Conservation (phyloP, 129 eudicot genomes). For the Daucus carota region DNA sequence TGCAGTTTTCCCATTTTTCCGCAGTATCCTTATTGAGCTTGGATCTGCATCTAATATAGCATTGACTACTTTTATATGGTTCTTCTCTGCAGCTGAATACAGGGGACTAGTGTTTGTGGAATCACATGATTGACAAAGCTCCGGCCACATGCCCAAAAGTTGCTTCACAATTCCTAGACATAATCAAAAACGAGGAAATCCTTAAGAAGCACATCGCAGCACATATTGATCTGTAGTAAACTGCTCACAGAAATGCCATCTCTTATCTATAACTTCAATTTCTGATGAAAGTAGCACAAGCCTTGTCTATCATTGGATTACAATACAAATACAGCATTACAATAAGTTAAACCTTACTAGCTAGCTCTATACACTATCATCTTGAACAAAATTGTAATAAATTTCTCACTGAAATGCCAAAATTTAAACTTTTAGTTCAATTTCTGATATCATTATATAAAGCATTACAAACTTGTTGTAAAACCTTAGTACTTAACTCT, state of each 20-base stretch:
- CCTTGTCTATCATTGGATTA: neutral
- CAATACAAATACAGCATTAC: no score
- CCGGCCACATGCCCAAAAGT: slow-evolving; percentile 66
- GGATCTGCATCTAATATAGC: slow-evolving; percentile 72
- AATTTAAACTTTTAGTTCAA: neutral
- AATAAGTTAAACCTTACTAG: no score
- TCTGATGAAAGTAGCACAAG: neutral
- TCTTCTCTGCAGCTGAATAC: slow-evolving; percentile 75
- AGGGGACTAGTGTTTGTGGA: slow-evolving; percentile 73
- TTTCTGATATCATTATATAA: neutral
- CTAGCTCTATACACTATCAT: no score
- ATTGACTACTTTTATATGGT: slow-evolving; percentile 70
- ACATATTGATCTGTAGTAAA: neutral
- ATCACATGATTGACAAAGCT: slow-evolving; percentile 66
- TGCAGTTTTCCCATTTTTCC: slow-evolving; percentile 89
- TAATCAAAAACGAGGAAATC: neutral
- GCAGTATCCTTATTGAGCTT: slow-evolving; percentile 45
- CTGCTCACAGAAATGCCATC: neutral
- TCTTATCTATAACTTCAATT: no score
- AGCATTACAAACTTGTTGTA: no score
- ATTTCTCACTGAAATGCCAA: neutral
- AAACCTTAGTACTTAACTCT: no score
- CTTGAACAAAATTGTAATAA: neutral
- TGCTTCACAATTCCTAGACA: slow-evolving; percentile 60
- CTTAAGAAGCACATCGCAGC: neutral